phyloP scores from a whole-genome alignment of 495 filamentous ascomycete genomes.

The Penicillium diatomitis region DNA sequence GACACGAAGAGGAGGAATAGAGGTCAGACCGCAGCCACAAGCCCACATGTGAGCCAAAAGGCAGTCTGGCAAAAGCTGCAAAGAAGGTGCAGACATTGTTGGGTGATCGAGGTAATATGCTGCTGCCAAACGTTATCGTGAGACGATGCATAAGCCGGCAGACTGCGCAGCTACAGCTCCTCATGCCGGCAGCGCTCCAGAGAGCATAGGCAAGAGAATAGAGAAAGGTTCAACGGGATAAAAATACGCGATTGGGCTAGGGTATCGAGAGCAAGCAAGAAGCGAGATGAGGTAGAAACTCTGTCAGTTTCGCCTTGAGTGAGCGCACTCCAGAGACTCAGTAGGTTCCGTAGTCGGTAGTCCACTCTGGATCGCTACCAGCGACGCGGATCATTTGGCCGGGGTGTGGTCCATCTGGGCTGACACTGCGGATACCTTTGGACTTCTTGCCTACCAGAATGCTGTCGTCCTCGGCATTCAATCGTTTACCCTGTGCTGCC shows the following conservation, averaged over 20 bases:
- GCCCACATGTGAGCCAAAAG: too few species aligned
- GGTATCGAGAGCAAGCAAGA: neutral
- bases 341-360: slow-evolving; percentile 40
- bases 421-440: slow-evolving; percentile 44
- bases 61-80: too few species aligned
- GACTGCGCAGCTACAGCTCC: slow-evolving; percentile 13
- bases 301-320: neutral
- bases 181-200: slow-evolving; percentile 7
- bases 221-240: neutral
- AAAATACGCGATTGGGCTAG: too few species aligned
- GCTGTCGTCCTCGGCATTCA: slow-evolving; percentile 48
- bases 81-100: too few species aligned
- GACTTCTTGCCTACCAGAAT: slow-evolving; percentile 43
- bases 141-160: slow-evolving; percentile 17
- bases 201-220: slow-evolving; percentile 5
- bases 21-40: neutral
- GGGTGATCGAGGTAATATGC: too few species aligned
- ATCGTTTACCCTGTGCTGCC: slow-evolving; percentile 54
- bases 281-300: neutral
- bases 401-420: slow-evolving; percentile 30
- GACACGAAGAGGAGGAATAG: slow-evolving; percentile 12
- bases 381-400: slow-evolving; percentile 33
- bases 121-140: slow-evolving; percentile 2
- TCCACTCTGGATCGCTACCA: slow-evolving; percentile 43
- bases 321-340: slow-evolving; percentile 9